phyloP scores from a whole-genome alignment of 2,329 filamentous ascomycete genomes.

The Grosmannia serpens region DNA sequence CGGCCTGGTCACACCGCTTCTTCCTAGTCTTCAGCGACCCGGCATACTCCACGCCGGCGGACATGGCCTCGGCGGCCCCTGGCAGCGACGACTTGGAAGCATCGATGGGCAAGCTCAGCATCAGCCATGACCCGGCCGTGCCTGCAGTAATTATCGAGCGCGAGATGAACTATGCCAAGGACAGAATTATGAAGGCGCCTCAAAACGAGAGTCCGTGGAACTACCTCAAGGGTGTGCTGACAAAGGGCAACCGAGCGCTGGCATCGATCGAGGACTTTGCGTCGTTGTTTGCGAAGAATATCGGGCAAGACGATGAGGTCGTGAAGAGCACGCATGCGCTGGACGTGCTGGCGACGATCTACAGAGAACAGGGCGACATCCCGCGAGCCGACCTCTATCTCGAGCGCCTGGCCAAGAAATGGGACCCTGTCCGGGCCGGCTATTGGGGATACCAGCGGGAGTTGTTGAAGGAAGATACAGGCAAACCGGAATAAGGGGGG shows the following conservation, averaged over 20 bases:
- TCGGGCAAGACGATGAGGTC: conserved; percentile 35
- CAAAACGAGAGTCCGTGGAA: conserved; percentile 96
- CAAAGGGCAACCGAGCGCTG: conserved; percentile 48
- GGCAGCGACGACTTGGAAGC: background rate
- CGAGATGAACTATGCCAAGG: conserved; percentile 64
- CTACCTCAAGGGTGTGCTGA: conserved; percentile 68
- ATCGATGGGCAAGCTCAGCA: conserved; percentile 29
- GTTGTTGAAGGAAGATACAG: conserved; percentile 16
- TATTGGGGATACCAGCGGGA: conserved; percentile 78
- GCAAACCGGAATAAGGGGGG: background rate
- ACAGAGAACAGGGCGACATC: conserved; percentile 41
- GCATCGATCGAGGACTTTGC: conserved; percentile 35
- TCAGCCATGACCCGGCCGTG: conserved; percentile 42
- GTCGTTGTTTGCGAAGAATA: conserved; percentile 36
- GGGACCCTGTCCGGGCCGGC: conserved; percentile 80
- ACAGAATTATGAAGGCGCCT: conserved; percentile 65
- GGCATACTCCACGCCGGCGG: conserved; percentile 7
- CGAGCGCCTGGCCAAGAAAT: conserved; percentile 65
- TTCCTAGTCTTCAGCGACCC: conserved; percentile 73
- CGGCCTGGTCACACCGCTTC: conserved; percentile 94
- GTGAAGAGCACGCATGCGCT: conserved; percentile 55
- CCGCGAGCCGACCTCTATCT: conserved; percentile 59
- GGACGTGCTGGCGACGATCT: conserved; percentile 61
- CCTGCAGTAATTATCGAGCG: conserved; percentile 55
- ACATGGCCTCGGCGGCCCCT: background rate